A percentile compares a stretch with the other conserved stretches of the same genome.
These are phyloP conservation scores for Macrocybe gigantea DNA, from an alignment of 768 basidiomycete genomes.

Conservation along the genomic window DNA sequence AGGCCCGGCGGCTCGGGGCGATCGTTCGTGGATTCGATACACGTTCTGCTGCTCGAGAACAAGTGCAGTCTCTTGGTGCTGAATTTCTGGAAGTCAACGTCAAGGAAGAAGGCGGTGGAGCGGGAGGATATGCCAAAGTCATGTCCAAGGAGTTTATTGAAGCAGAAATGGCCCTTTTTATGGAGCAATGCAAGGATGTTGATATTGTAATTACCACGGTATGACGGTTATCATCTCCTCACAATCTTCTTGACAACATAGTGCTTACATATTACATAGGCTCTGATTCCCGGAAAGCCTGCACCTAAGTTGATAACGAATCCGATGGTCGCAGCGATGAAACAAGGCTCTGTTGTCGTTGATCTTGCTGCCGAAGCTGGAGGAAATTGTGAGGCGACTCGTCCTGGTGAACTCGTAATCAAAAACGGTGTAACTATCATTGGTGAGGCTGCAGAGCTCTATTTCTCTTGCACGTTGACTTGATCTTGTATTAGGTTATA, in stretches of 20 bases:
- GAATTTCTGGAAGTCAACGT: constrained; percentile 83
- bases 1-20: constrained; percentile 81
- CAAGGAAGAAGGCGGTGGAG: constrained; percentile 77
- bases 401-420: constrained; percentile 65
- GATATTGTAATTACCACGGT: constrained; percentile 87
- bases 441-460: constrained; percentile 33
- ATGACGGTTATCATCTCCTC: constrained; percentile 10
- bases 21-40: constrained; percentile 89
- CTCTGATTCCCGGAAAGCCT: constrained; percentile 80
- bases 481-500: constrained; percentile 48
- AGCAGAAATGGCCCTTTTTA: constrained; percentile 84
- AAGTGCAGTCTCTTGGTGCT: constrained; percentile 85
- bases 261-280: constrained; percentile 29
- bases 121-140: constrained; percentile 83
- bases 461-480: neutral
- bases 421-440: constrained; percentile 80
- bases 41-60: constrained; percentile 78
- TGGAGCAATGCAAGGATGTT: constrained; percentile 84
- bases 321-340: constrained; percentile 89
- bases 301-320: constrained; percentile 81
- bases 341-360: constrained; percentile 84
- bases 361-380: constrained; percentile 85
- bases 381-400: constrained; percentile 83
- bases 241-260: neutral
- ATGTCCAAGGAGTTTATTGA: constrained; percentile 90